These are phyloP conservation scores for Peniophora sp. DNA, from an alignment of 1,284 basidiomycete genomes.

Conservation along the genomic window DNA sequence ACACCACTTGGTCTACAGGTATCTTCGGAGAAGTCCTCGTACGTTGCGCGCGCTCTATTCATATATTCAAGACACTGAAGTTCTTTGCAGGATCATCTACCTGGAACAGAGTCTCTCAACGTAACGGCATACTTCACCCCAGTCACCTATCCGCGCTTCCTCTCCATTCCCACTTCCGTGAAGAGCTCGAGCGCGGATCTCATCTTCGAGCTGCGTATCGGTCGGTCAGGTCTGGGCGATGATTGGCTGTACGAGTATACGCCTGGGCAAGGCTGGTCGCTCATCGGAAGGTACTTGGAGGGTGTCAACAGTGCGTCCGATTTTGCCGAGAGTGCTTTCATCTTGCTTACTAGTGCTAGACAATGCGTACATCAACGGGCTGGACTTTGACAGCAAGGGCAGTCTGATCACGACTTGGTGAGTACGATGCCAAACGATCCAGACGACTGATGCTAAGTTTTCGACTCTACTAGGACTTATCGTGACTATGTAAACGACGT, in stretches of 20 bases:
- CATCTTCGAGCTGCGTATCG: conserved; percentile 31
- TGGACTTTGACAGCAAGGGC: conserved; percentile 29
- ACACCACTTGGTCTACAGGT: conserved; percentile 17
- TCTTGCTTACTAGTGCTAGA: conserved; percentile 16
- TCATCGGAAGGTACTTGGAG: conserved; percentile 30
- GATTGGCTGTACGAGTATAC: conserved; percentile 34
- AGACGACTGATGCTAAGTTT: background rate
- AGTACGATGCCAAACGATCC: background rate
- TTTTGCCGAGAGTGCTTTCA: background rate
- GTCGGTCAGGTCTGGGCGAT: conserved; percentile 32
- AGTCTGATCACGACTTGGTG: conserved; percentile 31
- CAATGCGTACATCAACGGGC: conserved; percentile 37
- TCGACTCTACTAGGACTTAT: conserved; percentile 27
- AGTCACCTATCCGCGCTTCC: conserved; percentile 34
- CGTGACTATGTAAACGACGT: conserved; percentile 36
- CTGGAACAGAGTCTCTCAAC: conserved; percentile 28
- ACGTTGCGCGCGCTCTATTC: background rate
- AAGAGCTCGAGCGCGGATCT: conserved; percentile 18
- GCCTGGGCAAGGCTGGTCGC: conserved; percentile 24
- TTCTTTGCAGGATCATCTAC: conserved; percentile 24
- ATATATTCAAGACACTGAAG: background rate
- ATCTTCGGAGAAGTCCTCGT: conserved; percentile 21
- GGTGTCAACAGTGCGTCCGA: conserved; percentile 25
- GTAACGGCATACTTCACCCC: conserved; percentile 27
- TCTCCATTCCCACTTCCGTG: conserved; percentile 16